phyloP scores from a whole-genome alignment of 495 filamentous ascomycete genomes.

The Penicillium paxilli region DNA sequence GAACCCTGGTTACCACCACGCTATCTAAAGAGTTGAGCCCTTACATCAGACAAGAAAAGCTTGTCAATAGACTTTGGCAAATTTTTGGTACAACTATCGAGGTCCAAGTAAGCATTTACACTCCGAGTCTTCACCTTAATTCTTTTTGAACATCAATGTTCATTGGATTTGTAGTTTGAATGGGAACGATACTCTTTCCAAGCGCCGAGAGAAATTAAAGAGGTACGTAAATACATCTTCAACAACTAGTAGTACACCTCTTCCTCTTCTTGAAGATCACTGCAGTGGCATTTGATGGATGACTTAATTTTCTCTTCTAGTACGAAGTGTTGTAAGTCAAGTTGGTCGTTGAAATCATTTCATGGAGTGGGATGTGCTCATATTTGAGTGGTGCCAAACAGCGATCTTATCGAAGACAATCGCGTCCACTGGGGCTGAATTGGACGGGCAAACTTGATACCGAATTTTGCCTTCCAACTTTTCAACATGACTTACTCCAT shows the following conservation, averaged over 20 bases:
- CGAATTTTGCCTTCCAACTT: too few relatives aligned
- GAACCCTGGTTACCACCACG: not conserved
- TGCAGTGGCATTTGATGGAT: not conserved
- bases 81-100: not conserved
- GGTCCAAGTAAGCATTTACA: not conserved
- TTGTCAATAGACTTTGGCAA: not conserved
- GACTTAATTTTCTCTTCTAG: not conserved
- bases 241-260: too few relatives aligned
- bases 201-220: not conserved
- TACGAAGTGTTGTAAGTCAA: not conserved
- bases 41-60: conserved; percentile 1
- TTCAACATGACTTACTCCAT: too few relatives aligned
- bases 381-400: not conserved
- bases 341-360: not conserved
- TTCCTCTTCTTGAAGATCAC: not conserved
- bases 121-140: not conserved
- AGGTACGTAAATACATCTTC: not conserved
- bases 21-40: not conserved
- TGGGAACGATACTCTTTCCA: not conserved
- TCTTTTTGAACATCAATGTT: not conserved
- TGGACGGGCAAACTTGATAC: not conserved
- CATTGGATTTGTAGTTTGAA: not conserved
- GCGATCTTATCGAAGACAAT: not conserved
- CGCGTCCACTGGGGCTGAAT: not conserved
- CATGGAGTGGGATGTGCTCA: not conserved